phyloP scores from a whole-genome alignment of 1,139 yeast species.

The Yamadazyma taylorii region DNA sequence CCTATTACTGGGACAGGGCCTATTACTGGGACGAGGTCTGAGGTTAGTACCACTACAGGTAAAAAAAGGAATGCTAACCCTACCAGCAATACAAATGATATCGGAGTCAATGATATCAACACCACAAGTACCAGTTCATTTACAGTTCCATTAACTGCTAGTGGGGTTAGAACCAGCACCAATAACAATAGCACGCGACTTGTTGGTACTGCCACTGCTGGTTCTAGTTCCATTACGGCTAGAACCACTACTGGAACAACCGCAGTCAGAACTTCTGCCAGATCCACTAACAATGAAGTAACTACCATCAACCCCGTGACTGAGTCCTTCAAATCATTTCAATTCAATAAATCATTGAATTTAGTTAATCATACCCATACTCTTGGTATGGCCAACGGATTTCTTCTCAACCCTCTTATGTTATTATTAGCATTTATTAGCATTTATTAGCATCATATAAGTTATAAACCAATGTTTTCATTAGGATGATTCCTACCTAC shows the following conservation, averaged over 20 bases:
- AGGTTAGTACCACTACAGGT: no score
- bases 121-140: neutral
- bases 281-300: neutral
- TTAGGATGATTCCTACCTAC: no score
- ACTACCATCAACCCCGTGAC: neutral
- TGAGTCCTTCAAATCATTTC: no score
- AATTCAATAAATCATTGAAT: slow-evolving; percentile 7
- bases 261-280: no score
- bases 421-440: neutral
- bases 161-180: neutral
- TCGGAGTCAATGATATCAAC: neutral
- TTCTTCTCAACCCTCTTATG: neutral
- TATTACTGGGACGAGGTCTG: no score
- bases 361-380: slow-evolving; percentile 6
- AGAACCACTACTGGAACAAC: neutral
- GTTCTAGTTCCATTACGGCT: neutral
- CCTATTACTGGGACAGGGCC: no score
- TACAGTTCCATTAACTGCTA: neutral
- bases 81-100: neutral
- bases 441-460: no score
- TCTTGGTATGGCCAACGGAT: neutral
- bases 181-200: neutral
- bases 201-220: neutral
- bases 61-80: neutral
- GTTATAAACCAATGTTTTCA: no score